phyloP scores from a whole-genome alignment of 2,329 filamentous ascomycete species.

The Mycogone perniciosa region DNA sequence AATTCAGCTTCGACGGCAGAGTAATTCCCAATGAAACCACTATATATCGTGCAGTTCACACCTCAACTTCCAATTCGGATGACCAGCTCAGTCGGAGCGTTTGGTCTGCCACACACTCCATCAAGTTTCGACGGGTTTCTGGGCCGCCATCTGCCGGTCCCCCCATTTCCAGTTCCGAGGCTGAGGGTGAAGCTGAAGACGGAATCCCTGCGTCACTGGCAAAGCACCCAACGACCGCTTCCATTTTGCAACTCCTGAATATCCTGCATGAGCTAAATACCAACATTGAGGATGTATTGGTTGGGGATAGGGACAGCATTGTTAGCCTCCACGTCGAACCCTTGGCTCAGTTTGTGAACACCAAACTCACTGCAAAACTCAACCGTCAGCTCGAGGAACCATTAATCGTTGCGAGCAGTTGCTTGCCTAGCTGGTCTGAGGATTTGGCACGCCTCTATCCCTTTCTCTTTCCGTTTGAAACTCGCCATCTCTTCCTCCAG shows the following conservation, averaged over 20 bases:
- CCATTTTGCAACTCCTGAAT: constrained; percentile 80
- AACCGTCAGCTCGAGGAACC: constrained; percentile 96
- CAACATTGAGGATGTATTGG: constrained; percentile 84
- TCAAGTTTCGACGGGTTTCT: constrained; percentile 82
- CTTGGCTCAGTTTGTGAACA: constrained; percentile 92
- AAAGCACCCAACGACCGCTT: constrained; percentile 77
- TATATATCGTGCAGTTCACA: constrained; percentile 90
- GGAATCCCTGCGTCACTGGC: constrained; percentile 72
- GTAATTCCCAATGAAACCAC: constrained; percentile 86
- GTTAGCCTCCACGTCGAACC: constrained; percentile 73
- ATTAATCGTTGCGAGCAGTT: constrained; percentile 93
- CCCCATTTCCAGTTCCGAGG: constrained; percentile 45
- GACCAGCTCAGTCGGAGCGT: constrained; percentile 70
- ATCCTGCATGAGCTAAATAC: constrained; percentile 90
- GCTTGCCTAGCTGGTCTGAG: constrained; percentile 91
- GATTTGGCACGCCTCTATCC: constrained; percentile 89
- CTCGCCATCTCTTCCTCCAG: constrained; percentile 90
- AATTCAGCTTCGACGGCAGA: constrained; percentile 83
- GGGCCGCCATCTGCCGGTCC: constrained; percentile 71
- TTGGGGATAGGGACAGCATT: constrained; percentile 62
- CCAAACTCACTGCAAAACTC: constrained; percentile 93
- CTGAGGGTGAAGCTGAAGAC: constrained; percentile 46
- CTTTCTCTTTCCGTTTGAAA: constrained; percentile 97
- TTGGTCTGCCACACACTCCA: constrained; percentile 84
- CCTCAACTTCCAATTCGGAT: constrained; percentile 42